Conservation (phyloP, 495 filamentous ascomycete species). For the Penicillium robsamsonii region DNA sequence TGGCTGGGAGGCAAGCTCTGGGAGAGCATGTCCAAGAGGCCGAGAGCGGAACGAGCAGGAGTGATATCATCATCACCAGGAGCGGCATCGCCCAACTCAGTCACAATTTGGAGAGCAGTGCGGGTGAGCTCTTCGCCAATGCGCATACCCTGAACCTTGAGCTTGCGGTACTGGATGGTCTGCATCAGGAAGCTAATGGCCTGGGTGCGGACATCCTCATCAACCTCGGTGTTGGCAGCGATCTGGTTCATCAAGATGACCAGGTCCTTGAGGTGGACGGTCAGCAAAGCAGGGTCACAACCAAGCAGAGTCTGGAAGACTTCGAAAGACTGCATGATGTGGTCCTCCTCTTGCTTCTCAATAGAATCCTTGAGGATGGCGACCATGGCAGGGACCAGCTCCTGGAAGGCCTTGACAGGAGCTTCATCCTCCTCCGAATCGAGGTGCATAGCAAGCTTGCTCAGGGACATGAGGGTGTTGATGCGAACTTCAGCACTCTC, state of each 20-base stretch:
- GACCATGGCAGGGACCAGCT: conserved; percentile 83
- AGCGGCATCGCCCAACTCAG: conserved; percentile 72
- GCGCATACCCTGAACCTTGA: conserved; percentile 87
- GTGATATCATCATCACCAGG: conserved; percentile 81
- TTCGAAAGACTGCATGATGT: conserved; percentile 85
- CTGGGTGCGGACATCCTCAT: conserved; percentile 83
- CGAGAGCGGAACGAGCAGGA: conserved; percentile 82
- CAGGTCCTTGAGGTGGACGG: conserved; percentile 82
- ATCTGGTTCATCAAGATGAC: conserved; percentile 93
- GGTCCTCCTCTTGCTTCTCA: conserved; percentile 75
- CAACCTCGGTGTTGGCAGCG: conserved; percentile 66
- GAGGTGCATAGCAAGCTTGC: conserved; percentile 81
- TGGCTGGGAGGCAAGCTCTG: conserved; percentile 86
- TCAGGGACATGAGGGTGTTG: conserved; percentile 92
- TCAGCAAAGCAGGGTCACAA: conserved; percentile 81
- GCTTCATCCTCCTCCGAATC: conserved; percentile 79
- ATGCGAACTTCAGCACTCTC: conserved; percentile 88
- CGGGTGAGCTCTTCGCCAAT: conserved; percentile 83
- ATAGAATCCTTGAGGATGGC: conserved; percentile 81
- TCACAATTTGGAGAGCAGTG: conserved; percentile 81
- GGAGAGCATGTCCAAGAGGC: conserved; percentile 83
- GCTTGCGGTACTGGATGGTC: conserved; percentile 82
- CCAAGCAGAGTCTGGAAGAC: conserved; percentile 95
- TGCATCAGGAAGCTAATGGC: conserved; percentile 93
- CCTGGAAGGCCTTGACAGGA: conserved; percentile 69